These are phyloP conservation scores for Saccharomyces mikatae DNA, from an alignment of 805 yeast species.

Conservation along the genomic window DNA sequence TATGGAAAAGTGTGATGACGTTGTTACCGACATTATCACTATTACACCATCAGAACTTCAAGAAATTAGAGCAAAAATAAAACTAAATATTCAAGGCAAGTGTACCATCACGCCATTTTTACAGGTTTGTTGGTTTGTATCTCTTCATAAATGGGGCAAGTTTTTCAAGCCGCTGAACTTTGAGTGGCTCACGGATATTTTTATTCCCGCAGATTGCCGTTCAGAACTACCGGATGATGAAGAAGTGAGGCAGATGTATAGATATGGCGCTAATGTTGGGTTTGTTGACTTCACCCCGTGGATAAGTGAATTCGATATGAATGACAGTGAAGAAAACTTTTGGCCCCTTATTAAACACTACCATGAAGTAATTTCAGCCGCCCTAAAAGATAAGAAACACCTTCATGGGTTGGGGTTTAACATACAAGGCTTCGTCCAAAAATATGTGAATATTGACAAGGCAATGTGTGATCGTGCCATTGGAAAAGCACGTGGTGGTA, in stretches of 20 bases:
- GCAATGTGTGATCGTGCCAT: background rate
- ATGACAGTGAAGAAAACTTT: background rate
- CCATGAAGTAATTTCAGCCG: background rate
- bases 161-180: background rate
- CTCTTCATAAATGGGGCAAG: background rate
- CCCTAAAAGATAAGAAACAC: background rate
- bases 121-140: background rate
- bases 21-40: background rate
- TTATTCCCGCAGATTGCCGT: background rate
- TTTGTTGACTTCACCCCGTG: background rate
- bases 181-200: background rate
- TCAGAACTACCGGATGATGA: background rate
- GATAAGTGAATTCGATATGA: background rate
- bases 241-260: background rate
- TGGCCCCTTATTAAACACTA: background rate
- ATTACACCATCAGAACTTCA: background rate
- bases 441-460: background rate
- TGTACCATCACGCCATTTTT: background rate
- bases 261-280: background rate
- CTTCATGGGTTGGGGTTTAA: background rate
- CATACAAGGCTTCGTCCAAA: background rate
- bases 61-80: background rate
- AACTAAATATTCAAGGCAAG: background rate
- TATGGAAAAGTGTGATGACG: background rate
- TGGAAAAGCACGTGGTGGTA: background rate